Conservation (phyloP, 176 grass and related monocot species). For the Zoysia japonica region DNA sequence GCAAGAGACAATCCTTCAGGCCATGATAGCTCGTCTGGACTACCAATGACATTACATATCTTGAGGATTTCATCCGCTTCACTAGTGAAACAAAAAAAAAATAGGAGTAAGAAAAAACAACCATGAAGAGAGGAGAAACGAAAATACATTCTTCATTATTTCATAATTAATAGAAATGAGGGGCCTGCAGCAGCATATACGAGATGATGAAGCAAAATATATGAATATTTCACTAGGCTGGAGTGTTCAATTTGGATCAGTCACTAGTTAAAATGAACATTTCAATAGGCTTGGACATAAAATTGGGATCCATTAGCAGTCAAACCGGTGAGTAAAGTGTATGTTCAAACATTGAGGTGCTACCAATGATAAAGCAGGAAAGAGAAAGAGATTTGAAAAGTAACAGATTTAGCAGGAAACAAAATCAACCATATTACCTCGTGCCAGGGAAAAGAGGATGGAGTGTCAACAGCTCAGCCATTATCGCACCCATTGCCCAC, state of each 20-base stretch:
- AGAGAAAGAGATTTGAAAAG: conserved; percentile 2
- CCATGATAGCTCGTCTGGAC: conserved; percentile 82
- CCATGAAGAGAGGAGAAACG: neutral
- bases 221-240: neutral
- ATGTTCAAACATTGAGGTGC: neutral
- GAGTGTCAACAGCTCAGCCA: conserved; percentile 94
- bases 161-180: neutral
- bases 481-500: conserved; percentile 99
- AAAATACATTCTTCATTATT: conserved; percentile 9
- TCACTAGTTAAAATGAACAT: neutral
- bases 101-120: conserved; percentile 20
- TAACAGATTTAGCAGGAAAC: neutral
- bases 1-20: conserved; percentile 82
- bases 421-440: conserved; percentile 58
- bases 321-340: neutral
- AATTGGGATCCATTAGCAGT: neutral
- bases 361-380: neutral
- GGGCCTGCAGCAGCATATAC: neutral
- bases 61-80: conserved; percentile 94
- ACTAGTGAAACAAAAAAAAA: conserved; percentile 49
- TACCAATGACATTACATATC: conserved; percentile 92
- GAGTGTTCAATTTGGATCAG: neutral
- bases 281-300: neutral
- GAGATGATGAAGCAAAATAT: neutral
- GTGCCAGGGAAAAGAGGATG: conserved; percentile 94